Conservation (phyloP, 805 yeast species). For the Hanseniaspora taiwanica region DNA sequence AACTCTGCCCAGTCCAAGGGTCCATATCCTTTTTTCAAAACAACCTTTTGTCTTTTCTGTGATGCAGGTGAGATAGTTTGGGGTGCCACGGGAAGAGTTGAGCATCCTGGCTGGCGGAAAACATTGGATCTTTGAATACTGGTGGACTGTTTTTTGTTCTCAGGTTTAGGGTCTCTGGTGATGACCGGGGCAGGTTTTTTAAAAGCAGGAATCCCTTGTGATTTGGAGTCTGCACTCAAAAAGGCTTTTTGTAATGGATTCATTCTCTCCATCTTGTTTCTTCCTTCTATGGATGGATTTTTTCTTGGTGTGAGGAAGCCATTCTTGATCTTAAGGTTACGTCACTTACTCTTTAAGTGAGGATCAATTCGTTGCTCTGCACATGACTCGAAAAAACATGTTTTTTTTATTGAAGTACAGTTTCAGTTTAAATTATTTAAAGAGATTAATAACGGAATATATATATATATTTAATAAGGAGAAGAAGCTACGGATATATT, state of each 20-base stretch:
- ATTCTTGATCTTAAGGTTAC: no score
- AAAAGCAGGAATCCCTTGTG: not conserved
- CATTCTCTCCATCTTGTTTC: not conserved
- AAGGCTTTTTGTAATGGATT: not conserved
- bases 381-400: no score
- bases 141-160: no score
- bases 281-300: no score
- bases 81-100: not conserved
- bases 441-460: not conserved
- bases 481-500: no score
- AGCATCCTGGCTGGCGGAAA: not conserved
- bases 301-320: no score
- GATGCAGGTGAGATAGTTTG: not conserved
- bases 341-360: no score
- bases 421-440: no score
- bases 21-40: slow-evolving; percentile 23
- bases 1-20: slow-evolving; percentile 22
- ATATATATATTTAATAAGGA: not conserved
- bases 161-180: no score
- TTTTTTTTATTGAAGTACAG: no score
- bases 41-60: slow-evolving; percentile 17
- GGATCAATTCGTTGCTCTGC: no score
- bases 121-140: no score
- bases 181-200: not conserved
- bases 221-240: not conserved